These are phyloP conservation scores for Fusarium sacchari DNA, from an alignment of 2,329 filamentous ascomycete genomes.

Conservation along the genomic window DNA sequence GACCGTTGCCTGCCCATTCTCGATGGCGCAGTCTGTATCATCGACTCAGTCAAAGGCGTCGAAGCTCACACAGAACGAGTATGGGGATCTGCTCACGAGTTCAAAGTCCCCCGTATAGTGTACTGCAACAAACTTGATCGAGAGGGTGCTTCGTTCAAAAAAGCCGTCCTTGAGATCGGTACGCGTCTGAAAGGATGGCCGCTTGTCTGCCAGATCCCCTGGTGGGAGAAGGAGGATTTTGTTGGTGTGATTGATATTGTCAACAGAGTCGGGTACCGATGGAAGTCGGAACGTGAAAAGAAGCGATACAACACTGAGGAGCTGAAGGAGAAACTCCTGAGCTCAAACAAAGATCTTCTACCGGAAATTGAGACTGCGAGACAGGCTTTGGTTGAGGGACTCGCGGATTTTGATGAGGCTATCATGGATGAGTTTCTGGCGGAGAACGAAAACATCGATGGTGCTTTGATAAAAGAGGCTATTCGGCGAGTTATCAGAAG, in stretches of 20 bases:
- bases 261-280: conserved; percentile 77
- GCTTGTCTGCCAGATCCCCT: conserved; percentile 92
- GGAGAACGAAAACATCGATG: conserved; percentile 76
- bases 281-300: conserved; percentile 61
- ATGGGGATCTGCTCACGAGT: conserved; percentile 89
- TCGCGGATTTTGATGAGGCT: conserved; percentile 88
- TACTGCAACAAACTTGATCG: conserved; percentile 85
- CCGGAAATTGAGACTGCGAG: conserved; percentile 80
- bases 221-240: conserved; percentile 86
- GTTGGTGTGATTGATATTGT: conserved; percentile 87
- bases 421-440: conserved; percentile 89
- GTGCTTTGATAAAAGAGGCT: conserved; percentile 74
- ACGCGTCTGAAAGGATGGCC: conserved; percentile 84
- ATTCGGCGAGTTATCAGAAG: conserved; percentile 77
- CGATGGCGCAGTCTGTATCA: conserved; percentile 90
- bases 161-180: conserved; percentile 87
- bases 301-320: conserved; percentile 48
- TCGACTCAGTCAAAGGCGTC: conserved; percentile 92
- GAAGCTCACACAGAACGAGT: conserved; percentile 98
- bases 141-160: conserved; percentile 80
- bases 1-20: conserved; percentile 88
- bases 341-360: conserved; percentile 62
- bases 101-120: conserved; percentile 82
- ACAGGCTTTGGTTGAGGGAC: conserved; percentile 78
- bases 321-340: conserved; percentile 53